Conservation (phyloP, 164 flowering plant species). For the Piper betle region DNA sequence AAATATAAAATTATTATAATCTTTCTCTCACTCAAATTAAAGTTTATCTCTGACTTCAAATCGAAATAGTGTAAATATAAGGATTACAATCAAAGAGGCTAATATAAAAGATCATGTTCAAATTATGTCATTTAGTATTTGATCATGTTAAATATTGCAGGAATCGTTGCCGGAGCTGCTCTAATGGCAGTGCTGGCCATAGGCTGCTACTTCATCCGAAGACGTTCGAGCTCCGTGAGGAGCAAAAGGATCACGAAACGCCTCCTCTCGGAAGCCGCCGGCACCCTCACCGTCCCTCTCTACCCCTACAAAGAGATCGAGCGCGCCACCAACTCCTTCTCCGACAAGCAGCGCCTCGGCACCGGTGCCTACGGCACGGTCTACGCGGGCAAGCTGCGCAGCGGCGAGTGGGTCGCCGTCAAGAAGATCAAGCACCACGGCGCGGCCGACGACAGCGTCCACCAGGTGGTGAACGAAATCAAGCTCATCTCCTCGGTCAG, state of each 20-base stretch:
- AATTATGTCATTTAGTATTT: too few species aligned
- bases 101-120: too few species aligned
- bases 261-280: conserved; percentile 34
- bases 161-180: conserved; percentile 36
- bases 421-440: conserved; percentile 53
- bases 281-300: conserved; percentile 36
- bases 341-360: conserved; percentile 55
- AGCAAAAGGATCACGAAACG: conserved; percentile 16
- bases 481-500: conserved; percentile 67
- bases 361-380: conserved; percentile 87
- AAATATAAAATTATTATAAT: too few species aligned
- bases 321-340: conserved; percentile 60
- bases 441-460: conserved; percentile 53
- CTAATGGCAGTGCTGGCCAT: conserved; percentile 22
- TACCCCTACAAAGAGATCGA: conserved; percentile 66
- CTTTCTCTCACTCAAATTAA: too few species aligned
- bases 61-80: too few species aligned
- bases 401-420: conserved; percentile 59
- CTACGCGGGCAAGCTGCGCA: conserved; percentile 57
- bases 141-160: conserved; percentile 12
- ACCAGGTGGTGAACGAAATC: conserved; percentile 77
- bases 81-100: too few species aligned
- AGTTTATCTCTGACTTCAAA: too few species aligned
- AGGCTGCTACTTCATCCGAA: conserved; percentile 11
- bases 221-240: conserved; percentile 8